Evolutionary conservation across 345 rosid species (phyloP).

Genomic region (Brassica juncea): DNA sequence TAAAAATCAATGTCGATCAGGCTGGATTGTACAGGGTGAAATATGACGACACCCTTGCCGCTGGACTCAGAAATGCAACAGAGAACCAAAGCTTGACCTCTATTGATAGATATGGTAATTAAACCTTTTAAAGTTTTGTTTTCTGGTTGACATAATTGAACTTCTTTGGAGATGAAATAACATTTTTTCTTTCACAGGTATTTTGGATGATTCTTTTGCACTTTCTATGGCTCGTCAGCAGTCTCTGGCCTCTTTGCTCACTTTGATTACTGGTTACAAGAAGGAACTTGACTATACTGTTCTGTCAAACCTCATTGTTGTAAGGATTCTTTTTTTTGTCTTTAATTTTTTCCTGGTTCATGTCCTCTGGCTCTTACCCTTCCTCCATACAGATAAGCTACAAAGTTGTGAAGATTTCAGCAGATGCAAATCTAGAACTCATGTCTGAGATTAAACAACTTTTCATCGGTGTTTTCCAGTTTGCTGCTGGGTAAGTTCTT

Average conservation of each 20-base stretch:
- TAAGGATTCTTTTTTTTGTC: constrained; percentile 43
- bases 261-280: constrained; percentile 72
- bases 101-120: constrained; percentile 82
- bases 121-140: not conserved
- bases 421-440: constrained; percentile 71
- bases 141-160: not conserved
- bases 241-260: constrained; percentile 76
- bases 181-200: constrained; percentile 47
- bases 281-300: constrained; percentile 83
- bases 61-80: constrained; percentile 69
- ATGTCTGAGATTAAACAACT: constrained; percentile 53
- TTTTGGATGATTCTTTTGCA: constrained; percentile 90
- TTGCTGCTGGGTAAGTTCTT: constrained; percentile 70
- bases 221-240: constrained; percentile 92
- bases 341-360: constrained; percentile 8
- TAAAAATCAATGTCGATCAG: constrained; percentile 81
- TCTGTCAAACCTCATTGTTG: constrained; percentile 75
- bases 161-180: not conserved
- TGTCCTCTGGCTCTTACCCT: constrained; percentile 30
- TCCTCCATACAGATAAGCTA: constrained; percentile 61
- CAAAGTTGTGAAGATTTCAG: constrained; percentile 69
- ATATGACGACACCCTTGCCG: constrained; percentile 79
- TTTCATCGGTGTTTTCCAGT: constrained; percentile 62
- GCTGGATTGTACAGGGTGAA: constrained; percentile 94
- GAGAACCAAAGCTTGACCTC: constrained; percentile 63